Conservation (phyloP, 140 eudicot species). For the Senecio squalidus region DNA sequence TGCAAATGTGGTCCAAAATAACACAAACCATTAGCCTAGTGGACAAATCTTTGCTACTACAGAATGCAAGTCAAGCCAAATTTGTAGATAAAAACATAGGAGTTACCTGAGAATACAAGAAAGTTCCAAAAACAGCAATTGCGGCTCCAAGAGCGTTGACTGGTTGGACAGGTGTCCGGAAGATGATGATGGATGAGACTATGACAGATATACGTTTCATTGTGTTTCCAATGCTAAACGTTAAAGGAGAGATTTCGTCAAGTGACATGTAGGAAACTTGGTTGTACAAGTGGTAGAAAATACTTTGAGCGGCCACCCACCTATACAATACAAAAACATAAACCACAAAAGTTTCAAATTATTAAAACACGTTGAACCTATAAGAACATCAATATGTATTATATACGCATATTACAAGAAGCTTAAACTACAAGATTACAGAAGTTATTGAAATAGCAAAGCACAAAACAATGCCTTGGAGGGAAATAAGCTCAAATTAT, state of each 20-base stretch:
- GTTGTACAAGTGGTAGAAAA: slow-evolving; percentile 74
- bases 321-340: slow-evolving; percentile 27
- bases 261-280: slow-evolving; percentile 87
- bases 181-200: slow-evolving; percentile 72
- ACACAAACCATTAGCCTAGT: slow-evolving; percentile 12
- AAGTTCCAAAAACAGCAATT: slow-evolving; percentile 72
- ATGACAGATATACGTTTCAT: slow-evolving; percentile 77
- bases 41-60: slow-evolving; percentile 15
- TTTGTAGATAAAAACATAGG: slow-evolving; percentile 9
- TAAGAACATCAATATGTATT: not conserved
- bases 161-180: slow-evolving; percentile 70
- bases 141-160: slow-evolving; percentile 85
- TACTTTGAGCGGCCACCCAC: slow-evolving; percentile 83
- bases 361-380: not conserved
- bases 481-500: not conserved
- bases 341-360: slow-evolving; percentile 13
- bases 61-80: not conserved
- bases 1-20: slow-evolving; percentile 23
- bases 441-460: not conserved
- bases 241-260: slow-evolving; percentile 76
- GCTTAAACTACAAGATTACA: not conserved
- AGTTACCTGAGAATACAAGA: slow-evolving; percentile 75
- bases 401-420: not conserved
- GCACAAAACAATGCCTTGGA: not conserved
- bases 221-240: slow-evolving; percentile 77